Evolutionary conservation across 2,329 filamentous ascomycete species (phyloP).

Genomic region (Apiospora koreana): DNA sequence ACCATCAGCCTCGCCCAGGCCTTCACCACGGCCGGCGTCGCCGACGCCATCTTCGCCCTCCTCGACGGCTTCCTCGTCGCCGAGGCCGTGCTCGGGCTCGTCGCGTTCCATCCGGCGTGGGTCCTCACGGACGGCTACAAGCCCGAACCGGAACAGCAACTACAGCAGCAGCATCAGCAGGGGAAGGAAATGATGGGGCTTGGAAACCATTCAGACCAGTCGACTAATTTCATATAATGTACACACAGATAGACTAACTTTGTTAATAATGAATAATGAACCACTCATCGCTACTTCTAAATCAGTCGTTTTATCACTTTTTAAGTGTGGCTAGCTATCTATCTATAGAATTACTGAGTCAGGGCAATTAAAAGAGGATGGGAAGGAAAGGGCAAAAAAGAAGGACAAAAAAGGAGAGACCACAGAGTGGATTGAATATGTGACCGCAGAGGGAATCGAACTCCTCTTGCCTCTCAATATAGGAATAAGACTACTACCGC

Average conservation of each 20-base stretch:
- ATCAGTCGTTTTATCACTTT: background rate
- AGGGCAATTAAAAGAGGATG: too few species aligned
- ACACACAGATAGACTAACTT: background rate
- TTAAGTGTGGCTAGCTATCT: background rate
- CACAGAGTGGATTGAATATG: too few species aligned
- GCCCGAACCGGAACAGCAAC: background rate
- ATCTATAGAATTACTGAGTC: too few species aligned
- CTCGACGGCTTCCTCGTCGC: constrained; percentile 32
- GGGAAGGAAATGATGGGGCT: background rate
- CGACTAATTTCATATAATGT: background rate
- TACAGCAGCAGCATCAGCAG: background rate
- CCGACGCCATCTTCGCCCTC: constrained; percentile 29
- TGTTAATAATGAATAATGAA: background rate
- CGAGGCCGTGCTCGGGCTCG: constrained; percentile 29
- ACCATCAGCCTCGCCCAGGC: constrained; percentile 27
- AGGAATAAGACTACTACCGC: too few species aligned
- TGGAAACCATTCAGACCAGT: background rate
- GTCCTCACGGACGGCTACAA: constrained; percentile 8
- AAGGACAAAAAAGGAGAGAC: too few species aligned
- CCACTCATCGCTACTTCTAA: background rate
- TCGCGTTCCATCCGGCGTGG: constrained; percentile 30
- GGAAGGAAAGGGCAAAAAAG: too few species aligned
- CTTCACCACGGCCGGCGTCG: constrained; percentile 25
- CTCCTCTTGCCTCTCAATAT: too few species aligned
- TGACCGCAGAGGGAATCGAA: too few species aligned